A percentile compares a stretch with the other conserved stretches of the same genome.
These are phyloP conservation scores for Xylaria sp. DNA, from an alignment of 495 filamentous ascomycete genomes.

Conservation along the genomic window DNA sequence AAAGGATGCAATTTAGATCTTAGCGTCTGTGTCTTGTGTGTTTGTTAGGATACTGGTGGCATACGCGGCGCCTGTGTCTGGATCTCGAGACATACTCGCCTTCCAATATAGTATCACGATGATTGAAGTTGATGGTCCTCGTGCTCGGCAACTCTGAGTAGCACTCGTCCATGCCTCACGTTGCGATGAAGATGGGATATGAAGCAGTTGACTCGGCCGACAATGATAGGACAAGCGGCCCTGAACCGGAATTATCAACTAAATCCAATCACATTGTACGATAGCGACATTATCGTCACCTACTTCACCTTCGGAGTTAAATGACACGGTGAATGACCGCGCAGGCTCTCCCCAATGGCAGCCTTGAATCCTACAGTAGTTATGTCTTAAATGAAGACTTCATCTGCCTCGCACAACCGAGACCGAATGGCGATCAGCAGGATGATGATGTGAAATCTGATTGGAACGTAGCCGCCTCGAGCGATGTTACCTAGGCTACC, in stretches of 20 bases:
- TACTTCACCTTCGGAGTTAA: neutral
- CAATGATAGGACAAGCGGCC: neutral
- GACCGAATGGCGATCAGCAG: neutral
- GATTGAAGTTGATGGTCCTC: neutral
- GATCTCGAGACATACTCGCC: conserved; percentile 6
- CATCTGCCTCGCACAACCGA: conserved; percentile 8
- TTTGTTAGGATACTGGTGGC: neutral
- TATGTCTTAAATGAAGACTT: neutral
- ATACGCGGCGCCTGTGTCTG: neutral
- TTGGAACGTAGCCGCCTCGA: conserved; percentile 4
- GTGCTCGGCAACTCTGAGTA: neutral
- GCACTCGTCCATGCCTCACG: neutral
- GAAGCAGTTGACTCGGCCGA: too few species aligned
- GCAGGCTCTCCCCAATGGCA: neutral
- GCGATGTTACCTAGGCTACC: conserved; percentile 7
- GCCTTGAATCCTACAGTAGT: neutral
- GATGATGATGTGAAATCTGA: conserved; percentile 6
- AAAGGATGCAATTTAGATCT: conserved; percentile 5
- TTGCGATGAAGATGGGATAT: neutral
- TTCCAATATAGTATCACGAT: conserved; percentile 5
- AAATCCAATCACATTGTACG: neutral
- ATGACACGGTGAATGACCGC: neutral
- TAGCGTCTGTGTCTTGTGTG: neutral
- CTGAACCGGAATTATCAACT: neutral
- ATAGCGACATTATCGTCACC: neutral